Conservation (phyloP, 1,139 yeast species). For the Magnusiomyces ingens region DNA sequence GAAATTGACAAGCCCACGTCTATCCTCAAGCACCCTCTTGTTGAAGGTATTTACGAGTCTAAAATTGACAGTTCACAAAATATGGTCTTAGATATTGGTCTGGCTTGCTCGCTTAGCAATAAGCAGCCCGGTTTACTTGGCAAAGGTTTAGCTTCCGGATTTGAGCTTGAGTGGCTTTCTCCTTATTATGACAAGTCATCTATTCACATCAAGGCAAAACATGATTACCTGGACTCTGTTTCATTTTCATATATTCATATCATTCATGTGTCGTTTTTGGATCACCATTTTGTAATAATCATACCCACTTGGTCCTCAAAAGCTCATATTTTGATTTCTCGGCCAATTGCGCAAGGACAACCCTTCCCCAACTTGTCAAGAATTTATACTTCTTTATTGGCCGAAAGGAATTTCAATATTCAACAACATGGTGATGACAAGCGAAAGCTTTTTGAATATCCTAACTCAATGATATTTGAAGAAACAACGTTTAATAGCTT, state of each 20-base stretch:
- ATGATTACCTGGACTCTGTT: conserved; percentile 38
- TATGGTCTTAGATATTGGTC: conserved; percentile 73
- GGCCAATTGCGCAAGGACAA: conserved; percentile 66
- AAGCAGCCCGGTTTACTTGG: conserved; percentile 79
- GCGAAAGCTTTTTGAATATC: conserved; percentile 27
- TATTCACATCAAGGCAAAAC: conserved; percentile 9
- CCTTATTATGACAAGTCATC: conserved; percentile 14
- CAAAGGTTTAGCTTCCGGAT: conserved; percentile 78
- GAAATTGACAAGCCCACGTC: conserved; percentile 57
- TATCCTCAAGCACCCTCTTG: conserved; percentile 54
- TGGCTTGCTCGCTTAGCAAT: conserved; percentile 60
- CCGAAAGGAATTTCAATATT: conserved; percentile 43
- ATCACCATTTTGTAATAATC: conserved; percentile 66
- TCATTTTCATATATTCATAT: conserved; percentile 59
- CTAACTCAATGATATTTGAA: conserved; percentile 20
- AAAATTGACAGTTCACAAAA: conserved; percentile 62
- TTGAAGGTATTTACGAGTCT: conserved; percentile 73
- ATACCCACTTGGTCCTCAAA: conserved; percentile 59
- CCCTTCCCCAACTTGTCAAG: conserved; percentile 52
- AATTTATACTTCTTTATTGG: conserved; percentile 48
- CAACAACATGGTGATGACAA: conserved; percentile 23
- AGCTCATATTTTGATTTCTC: conserved; percentile 52
- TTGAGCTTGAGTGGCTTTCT: conserved; percentile 50
- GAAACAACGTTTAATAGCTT: conserved; percentile 17
- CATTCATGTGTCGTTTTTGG: conserved; percentile 66